These are phyloP conservation scores for Pleurotus pulmonarius DNA, from an alignment of 768 basidiomycete species.

Conservation along the genomic window DNA sequence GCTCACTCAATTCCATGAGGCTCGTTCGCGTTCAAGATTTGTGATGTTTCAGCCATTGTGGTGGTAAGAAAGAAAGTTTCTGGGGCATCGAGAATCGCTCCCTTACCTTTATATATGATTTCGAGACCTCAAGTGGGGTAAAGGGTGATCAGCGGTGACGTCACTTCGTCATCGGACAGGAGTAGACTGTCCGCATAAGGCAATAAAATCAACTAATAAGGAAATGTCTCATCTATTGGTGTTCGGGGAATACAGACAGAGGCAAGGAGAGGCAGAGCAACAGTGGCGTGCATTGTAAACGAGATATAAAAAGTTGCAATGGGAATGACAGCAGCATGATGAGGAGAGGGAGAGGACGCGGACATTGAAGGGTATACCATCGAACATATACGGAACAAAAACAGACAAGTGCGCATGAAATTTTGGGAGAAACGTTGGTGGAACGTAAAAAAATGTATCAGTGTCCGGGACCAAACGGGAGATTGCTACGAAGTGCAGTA, in stretches of 20 bases:
- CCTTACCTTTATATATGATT: too few species aligned
- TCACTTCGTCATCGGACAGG: neutral
- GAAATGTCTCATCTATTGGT: neutral
- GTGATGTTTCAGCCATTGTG: conserved; percentile 21
- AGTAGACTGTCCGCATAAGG: neutral
- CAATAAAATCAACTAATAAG: neutral
- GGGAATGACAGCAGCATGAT: neutral
- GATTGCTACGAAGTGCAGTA: neutral
- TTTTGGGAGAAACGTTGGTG: neutral
- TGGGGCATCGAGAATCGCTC: too few species aligned
- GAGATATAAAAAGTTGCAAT: conserved; percentile 1
- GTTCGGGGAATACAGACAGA: neutral
- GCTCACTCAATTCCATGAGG: conserved; percentile 27
- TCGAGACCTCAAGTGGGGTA: too few species aligned
- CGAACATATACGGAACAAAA: neutral
- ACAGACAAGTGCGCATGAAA: neutral
- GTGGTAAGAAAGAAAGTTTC: neutral
- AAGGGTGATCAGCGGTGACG: neutral
- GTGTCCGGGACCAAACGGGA: neutral
- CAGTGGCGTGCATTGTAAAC: neutral
- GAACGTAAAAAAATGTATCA: neutral
- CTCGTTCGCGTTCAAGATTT: conserved; percentile 16
- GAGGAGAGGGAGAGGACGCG: neutral
- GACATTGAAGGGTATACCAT: neutral
- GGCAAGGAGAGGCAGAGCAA: neutral